Conservation (phyloP, 106 monocot species). For the Allium sativum region DNA sequence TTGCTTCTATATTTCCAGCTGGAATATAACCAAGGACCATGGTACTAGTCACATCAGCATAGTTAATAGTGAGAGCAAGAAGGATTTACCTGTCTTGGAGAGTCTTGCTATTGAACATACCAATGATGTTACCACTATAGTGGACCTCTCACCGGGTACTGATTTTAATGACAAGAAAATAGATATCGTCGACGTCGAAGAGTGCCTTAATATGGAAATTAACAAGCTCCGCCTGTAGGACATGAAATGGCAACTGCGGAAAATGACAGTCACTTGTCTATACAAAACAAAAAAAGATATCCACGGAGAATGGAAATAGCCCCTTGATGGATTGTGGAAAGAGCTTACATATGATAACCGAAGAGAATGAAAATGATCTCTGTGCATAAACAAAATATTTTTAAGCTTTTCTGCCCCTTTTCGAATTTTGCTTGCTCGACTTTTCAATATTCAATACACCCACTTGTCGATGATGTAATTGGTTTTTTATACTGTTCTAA, state of each 20-base stretch:
- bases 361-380: constrained; percentile 17
- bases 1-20: too few relatives aligned
- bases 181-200: constrained; percentile 6
- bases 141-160: constrained; percentile 10
- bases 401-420: too few relatives aligned
- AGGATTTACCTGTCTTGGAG: too few relatives aligned
- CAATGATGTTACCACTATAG: constrained; percentile 5
- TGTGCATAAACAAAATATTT: constrained; percentile 7
- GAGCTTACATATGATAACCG: neutral
- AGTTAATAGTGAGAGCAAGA: too few relatives aligned
- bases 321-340: constrained; percentile 7
- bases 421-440: too few relatives aligned
- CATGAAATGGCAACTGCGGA: neutral
- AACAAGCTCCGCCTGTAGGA: neutral
- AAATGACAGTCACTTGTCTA: neutral
- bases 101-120: constrained; percentile 15
- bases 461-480: too few relatives aligned
- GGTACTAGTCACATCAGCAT: too few relatives aligned
- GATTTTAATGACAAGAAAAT: constrained; percentile 1
- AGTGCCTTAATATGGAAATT: neutral
- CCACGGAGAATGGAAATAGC: neutral
- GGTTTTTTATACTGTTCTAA: too few relatives aligned
- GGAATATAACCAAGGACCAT: too few relatives aligned
- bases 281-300: constrained; percentile 1
- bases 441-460: too few relatives aligned